Base-by-base conservation (phyloP, 2,329 filamentous ascomycete species). In the Monosporascus sp. region DNA sequence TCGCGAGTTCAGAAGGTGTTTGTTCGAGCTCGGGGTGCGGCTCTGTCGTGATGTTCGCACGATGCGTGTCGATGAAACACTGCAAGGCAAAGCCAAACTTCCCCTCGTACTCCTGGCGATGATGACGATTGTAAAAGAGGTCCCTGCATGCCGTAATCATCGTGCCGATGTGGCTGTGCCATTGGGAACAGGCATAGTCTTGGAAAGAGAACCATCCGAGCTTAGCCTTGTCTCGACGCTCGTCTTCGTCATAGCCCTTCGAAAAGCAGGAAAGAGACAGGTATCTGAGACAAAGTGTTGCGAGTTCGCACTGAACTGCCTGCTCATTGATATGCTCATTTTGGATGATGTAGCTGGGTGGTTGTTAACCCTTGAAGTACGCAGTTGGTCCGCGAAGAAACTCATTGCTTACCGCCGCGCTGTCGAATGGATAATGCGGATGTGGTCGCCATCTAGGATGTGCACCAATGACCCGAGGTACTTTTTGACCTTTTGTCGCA, bases 391-490 rank as follows among this genome's bases (percentile, higher is more conserved):
- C 14, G 17, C 24, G 15, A 3, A 27, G 44, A 17, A 17, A 20
- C 24, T 14, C 3, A 59, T 27, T 27, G 7, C 68, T 46, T 57
- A 73, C 70, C 52, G n/a, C 56, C 63, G 68, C 0, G 70, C 72
- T 1, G 73, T 70, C 35, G 62, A 54, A 47, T 76, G 74, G 4
- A 73, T 68, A 25, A 76, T 65, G 31, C 69, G 59, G 9, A 77
- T 61, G 0, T 66, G 63, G 7, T 65, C 25, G 7, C 25, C 64
- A 6, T 65, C 65, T 0, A 57, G 43, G 14, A 66, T 52, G 1
- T 70, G 67, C 0, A 76, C 66, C 24, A 77, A 55, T 0, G 73
- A 70, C 3, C 70, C 72, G 69, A 57, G 39, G 70, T 58, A 1
- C 62, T 45, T 1, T 57, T 54, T 2, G 74, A 58, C 47, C 48